Base-by-base conservation (phyloP, 1,284 basidiomycete species). In the Pterulicium gracile region DNA sequence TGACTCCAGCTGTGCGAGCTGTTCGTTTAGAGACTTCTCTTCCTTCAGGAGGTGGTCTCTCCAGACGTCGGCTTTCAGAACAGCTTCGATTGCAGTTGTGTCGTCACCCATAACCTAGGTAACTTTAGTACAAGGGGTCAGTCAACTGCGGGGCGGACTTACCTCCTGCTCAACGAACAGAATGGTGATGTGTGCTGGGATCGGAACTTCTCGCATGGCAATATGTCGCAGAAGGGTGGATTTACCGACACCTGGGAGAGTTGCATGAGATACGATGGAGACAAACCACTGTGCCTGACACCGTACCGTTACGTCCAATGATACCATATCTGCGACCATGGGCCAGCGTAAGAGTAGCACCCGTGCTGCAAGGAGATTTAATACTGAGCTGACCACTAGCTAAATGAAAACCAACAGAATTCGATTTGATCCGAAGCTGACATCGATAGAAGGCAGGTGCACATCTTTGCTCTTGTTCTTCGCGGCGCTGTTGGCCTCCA, bases 141-240 rank as follows among this genome's bases (percentile, higher is more conserved):
- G 50, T 19, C 12, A 19, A 4, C 24, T 22, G 12, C 4, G 41
- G 42, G 20, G 18, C 17, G 5, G 20, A 54, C 65, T 47, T 50
- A 88, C 88, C 66, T 99, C 96, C 69, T 99, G 96, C 63, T 99
- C 96, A 51, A 99, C 96, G 59, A 98, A 96, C 23, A 98, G 72
- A 51, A 99, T 94, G 1, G 91, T 94, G 59, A 99, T 96, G 61
- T 98, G 88, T 0, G 88, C 70, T 7, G 93, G 92, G 49, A 96
- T 87, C 7, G 91, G 84, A 10, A 98, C 83, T 58, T 98, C 96
- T 58, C 96, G 81, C 68, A 98, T 75, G 1, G 96, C 90, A 59
- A 99, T 91, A 61, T 96, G 87, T 43, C 94, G 83, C 24, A 99
- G 73, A n/a, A 99, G 73, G 1, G 96, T 98, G 17, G 93, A 96